Evolutionary conservation across 129 eudicot species (phyloP).

Genomic region (Chrysanthemum seticuspe): DNA sequence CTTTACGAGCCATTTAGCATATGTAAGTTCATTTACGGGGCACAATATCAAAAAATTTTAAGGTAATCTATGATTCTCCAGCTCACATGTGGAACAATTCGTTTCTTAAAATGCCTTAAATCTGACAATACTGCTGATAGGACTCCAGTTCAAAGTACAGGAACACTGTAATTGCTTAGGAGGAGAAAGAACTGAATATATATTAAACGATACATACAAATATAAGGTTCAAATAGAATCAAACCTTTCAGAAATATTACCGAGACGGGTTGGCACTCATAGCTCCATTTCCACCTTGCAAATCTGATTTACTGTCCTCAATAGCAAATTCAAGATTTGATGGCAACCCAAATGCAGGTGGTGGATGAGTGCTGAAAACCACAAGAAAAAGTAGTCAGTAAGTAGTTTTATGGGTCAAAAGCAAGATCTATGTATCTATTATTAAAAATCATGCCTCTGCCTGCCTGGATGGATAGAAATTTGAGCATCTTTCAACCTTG

Average conservation of each 20-base stretch:
- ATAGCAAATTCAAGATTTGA: slow-evolving; percentile 49
- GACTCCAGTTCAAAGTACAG: not conserved
- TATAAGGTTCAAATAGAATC: slow-evolving; percentile 48
- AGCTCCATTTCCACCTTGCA: slow-evolving; percentile 49
- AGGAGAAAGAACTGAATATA: not conserved
- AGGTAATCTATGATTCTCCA: slow-evolving; percentile 6
- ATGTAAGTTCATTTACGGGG: not conserved
- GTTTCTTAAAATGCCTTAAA: slow-evolving; percentile 10
- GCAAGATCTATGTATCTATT: slow-evolving; percentile 6
- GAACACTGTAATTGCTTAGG: not conserved
- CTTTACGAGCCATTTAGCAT: no score
- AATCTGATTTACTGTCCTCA: slow-evolving; percentile 45
- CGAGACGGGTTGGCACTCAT: slow-evolving; percentile 67
- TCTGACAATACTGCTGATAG: slow-evolving; percentile 5
- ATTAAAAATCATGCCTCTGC: slow-evolving; percentile 36
- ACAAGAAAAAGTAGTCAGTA: slow-evolving; percentile 12
- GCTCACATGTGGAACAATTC: slow-evolving; percentile 9
- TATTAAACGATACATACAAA: not conserved
- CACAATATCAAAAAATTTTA: not conserved
- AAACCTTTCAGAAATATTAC: slow-evolving; percentile 78
- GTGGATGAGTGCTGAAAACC: slow-evolving; percentile 55
- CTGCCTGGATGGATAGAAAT: slow-evolving; percentile 37
- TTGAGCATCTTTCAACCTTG: slow-evolving; percentile 41
- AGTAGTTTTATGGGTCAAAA: slow-evolving; percentile 6
- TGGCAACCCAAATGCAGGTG: slow-evolving; percentile 72